Conservation (phyloP, 768 basidiomycete species). For the Neoboletus subvelutipes region DNA sequence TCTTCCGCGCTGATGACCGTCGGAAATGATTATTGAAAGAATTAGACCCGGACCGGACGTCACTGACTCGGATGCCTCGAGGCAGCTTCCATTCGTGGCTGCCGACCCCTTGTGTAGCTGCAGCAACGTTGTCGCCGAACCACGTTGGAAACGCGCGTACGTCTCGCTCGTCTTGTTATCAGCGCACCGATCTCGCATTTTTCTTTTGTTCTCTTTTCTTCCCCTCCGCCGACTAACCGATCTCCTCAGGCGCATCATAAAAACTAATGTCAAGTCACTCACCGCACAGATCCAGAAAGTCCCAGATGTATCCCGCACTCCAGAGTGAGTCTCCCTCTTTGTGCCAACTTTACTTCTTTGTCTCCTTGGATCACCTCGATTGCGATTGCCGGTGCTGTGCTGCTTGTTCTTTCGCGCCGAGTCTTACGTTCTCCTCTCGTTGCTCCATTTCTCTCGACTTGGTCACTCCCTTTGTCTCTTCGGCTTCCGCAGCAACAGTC, state of each 20-base stretch:
- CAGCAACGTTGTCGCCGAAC: constrained; percentile 39
- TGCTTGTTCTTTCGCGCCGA: neutral
- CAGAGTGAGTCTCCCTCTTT: constrained; percentile 42
- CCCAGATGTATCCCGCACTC: constrained; percentile 45
- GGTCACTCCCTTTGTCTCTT: neutral
- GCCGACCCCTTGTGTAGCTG: constrained; percentile 28
- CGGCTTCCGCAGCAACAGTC: neutral
- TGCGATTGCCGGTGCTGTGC: neutral
- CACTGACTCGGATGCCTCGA: constrained; percentile 31
- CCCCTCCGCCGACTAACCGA: neutral
- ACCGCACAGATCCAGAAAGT: constrained; percentile 56
- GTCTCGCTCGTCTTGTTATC: constrained; percentile 25
- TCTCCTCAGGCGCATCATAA: constrained; percentile 1
- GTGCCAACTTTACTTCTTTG: neutral
- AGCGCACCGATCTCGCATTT: constrained; percentile 33
- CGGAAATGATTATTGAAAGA: constrained; percentile 4
- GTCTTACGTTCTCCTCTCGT: neutral
- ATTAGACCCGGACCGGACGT: neutral
- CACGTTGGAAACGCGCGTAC: constrained; percentile 71
- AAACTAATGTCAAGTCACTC: constrained; percentile 57
- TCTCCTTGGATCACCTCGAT: neutral
- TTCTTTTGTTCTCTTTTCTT: constrained; percentile 31
- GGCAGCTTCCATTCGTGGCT: constrained; percentile 54
- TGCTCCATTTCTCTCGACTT: neutral
- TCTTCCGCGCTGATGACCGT: neutral